Evolutionary conservation across 371 early-diverging fungal genomes (phyloP).

Genomic region (Conidiobolus coronatus): DNA sequence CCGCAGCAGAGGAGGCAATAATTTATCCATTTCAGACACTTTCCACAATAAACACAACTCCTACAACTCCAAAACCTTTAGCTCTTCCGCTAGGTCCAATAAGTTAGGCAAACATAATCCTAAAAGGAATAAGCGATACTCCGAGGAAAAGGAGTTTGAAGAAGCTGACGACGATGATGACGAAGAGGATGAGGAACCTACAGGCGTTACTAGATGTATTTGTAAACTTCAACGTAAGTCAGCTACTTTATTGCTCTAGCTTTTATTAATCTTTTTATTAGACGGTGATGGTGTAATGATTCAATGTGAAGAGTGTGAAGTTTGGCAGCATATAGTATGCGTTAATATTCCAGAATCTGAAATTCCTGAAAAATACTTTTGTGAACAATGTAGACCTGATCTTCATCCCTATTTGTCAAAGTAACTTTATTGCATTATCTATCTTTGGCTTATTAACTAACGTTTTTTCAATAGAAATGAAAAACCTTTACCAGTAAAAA

Average conservation of each 20-base stretch:
- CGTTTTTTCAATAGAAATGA: too few relatives aligned
- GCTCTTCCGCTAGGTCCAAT: too few relatives aligned
- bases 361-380: constrained; percentile 62
- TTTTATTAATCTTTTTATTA: constrained; percentile 8
- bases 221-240: constrained; percentile 32
- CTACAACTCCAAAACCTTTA: too few relatives aligned
- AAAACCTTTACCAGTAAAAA: too few relatives aligned
- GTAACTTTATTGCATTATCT: not conserved
- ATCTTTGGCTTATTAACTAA: too few relatives aligned
- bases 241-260: not conserved
- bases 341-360: constrained; percentile 45
- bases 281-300: constrained; percentile 64
- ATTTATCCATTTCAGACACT: too few relatives aligned
- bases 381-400: constrained; percentile 61
- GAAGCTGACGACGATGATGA: too few relatives aligned
- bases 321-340: constrained; percentile 81
- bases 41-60: too few relatives aligned
- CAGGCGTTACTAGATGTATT: constrained; percentile 81
- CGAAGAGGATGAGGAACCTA: constrained; percentile 28
- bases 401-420: constrained; percentile 26
- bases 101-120: too few relatives aligned
- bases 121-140: too few relatives aligned
- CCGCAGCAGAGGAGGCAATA: too few relatives aligned
- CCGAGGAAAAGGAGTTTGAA: too few relatives aligned
- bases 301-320: constrained; percentile 70